Conservation (phyloP, 768 basidiomycete genomes). For the Mycena olivaceomarginata region DNA sequence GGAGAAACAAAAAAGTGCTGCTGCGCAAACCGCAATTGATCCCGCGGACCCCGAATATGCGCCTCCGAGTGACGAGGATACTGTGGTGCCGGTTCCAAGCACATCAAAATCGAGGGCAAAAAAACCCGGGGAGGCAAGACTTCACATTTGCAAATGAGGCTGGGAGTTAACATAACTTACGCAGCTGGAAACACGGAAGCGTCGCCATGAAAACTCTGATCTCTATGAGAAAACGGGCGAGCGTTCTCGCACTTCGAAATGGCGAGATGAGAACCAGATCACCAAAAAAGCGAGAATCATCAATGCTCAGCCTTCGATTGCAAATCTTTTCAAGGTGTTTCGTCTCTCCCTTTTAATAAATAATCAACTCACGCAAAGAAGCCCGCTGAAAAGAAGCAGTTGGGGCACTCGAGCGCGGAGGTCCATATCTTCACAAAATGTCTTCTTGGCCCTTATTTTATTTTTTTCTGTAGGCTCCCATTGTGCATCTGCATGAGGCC, state of each 20-base stretch:
- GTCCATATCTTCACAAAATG: conserved; percentile 19
- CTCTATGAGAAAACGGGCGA: conserved; percentile 22
- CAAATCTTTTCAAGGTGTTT: conserved; percentile 24
- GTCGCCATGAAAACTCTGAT: background rate
- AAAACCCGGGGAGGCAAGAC: conserved; percentile 19
- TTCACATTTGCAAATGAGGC: conserved; percentile 1
- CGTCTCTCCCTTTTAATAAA: conserved; percentile 12
- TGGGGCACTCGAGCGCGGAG: background rate
- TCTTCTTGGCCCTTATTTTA: background rate
- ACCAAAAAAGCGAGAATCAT: conserved; percentile 23
- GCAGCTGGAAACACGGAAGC: conserved; percentile 20
- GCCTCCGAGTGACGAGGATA: background rate
- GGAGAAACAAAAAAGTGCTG: conserved; percentile 31
- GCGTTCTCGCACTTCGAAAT: conserved; percentile 28
- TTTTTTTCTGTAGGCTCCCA: conserved; percentile 8
- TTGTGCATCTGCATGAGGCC: background rate
- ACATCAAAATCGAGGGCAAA: conserved; percentile 8
- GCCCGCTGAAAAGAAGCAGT: conserved; percentile 5
- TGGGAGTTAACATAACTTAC: conserved; percentile 4
- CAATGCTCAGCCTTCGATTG: conserved; percentile 26
- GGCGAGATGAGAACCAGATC: conserved; percentile 25
- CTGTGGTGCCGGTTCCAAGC: conserved; percentile 16
- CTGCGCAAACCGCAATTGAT: conserved; percentile 8
- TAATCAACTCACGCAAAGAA: conserved; percentile 15
- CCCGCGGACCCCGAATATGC: conserved; percentile 11